Evolutionary conservation across 768 basidiomycete species (phyloP).

Genomic region (Dioszegia hungarica): DNA sequence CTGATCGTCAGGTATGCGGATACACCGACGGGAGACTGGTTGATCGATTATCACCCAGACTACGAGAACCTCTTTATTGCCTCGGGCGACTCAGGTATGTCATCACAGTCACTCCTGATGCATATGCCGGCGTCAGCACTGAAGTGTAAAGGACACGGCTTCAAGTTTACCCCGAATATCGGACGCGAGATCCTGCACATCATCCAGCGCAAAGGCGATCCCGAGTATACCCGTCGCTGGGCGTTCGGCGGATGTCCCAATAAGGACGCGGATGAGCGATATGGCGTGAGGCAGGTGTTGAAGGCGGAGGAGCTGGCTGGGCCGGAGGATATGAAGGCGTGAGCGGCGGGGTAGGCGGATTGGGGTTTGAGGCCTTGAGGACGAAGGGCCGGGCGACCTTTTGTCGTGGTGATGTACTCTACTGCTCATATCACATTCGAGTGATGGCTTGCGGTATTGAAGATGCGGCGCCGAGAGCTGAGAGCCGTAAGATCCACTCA

Average conservation of each 20-base stretch:
- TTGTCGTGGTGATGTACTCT: too few species aligned
- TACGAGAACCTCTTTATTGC: conserved; percentile 64
- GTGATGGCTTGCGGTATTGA: too few species aligned
- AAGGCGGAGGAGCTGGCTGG: conserved; percentile 37
- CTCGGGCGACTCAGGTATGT: conserved; percentile 74
- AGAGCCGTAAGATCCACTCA: too few species aligned
- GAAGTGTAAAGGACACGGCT: conserved; percentile 17
- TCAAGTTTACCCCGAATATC: conserved; percentile 79
- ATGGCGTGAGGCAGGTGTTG: conserved; percentile 23
- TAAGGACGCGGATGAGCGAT: conserved; percentile 28
- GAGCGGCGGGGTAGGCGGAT: too few species aligned
- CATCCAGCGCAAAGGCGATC: conserved; percentile 61
- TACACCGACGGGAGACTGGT: conserved; percentile 78
- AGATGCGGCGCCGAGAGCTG: too few species aligned
- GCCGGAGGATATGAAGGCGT: conserved; percentile 23
- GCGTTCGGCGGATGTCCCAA: conserved; percentile 52
- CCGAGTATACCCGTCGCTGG: conserved; percentile 59
- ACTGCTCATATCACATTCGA: too few species aligned
- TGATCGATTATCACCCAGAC: conserved; percentile 68
- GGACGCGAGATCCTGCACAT: conserved; percentile 71
- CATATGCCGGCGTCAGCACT: too few species aligned
- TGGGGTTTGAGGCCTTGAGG: too few species aligned
- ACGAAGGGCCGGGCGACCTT: too few species aligned
- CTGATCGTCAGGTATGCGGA: conserved; percentile 71
- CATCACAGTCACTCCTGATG: too few species aligned